phyloP scores from a whole-genome alignment of 1,284 basidiomycete species.

The Retiboletus fuscus region DNA sequence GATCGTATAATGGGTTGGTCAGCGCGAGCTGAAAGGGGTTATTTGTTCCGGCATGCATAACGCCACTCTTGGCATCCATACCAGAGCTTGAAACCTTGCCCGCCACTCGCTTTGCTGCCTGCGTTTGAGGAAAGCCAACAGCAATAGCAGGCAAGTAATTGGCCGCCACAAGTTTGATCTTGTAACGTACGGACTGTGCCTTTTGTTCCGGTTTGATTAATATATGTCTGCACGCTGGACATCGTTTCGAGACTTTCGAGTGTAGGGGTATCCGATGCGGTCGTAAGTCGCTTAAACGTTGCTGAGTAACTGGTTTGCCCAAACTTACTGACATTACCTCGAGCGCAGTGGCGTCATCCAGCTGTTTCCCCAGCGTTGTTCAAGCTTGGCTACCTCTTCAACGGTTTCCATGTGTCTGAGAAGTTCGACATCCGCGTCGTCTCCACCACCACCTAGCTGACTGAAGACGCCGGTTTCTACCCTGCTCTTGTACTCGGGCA shows the following conservation, averaged over 20 bases:
- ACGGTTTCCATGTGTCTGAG: conserved; percentile 71
- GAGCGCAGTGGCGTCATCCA: conserved; percentile 79
- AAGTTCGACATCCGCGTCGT: conserved; percentile 77
- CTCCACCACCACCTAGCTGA: conserved; percentile 65
- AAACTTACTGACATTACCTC: conserved; percentile 56
- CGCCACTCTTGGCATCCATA: conserved; percentile 56
- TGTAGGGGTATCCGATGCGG: conserved; percentile 91
- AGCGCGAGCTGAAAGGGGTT: conserved; percentile 91
- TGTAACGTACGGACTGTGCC: conserved; percentile 91
- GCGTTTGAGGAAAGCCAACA: conserved; percentile 73
- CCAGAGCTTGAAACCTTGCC: conserved; percentile 56
- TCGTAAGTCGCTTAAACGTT: conserved; percentile 74
- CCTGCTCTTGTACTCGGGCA: conserved; percentile 77
- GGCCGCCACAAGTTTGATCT: conserved; percentile 95
- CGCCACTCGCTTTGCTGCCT: conserved; percentile 60
- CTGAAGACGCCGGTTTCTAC: conserved; percentile 70
- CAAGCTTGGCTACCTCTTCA: conserved; percentile 76
- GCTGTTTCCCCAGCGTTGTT: conserved; percentile 85
- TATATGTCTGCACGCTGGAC: conserved; percentile 93
- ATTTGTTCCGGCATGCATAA: conserved; percentile 78
- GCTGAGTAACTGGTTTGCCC: conserved; percentile 12
- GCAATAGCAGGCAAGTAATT: conserved; percentile 93
- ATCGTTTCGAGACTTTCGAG: conserved; percentile 95
- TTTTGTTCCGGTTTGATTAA: conserved; percentile 99
- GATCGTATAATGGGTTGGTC: conserved; percentile 94